Evolutionary conservation across 169 alveolate species (phyloP).

Genomic region (Haemoproteus tartakovskyi): DNA sequence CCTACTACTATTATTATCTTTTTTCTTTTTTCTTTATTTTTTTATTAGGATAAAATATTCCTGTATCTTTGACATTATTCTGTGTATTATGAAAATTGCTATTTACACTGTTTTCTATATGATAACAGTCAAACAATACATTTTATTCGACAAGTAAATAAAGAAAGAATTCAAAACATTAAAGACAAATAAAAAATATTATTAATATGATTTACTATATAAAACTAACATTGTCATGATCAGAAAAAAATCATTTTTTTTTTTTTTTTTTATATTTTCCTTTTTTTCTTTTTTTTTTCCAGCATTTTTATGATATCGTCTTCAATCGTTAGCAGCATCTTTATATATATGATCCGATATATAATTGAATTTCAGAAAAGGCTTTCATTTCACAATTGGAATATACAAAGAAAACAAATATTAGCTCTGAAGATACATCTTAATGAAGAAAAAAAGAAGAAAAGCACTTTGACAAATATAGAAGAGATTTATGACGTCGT

Average conservation of each 20-base stretch:
- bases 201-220: not conserved
- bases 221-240: not conserved
- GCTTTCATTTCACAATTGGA: constrained; percentile 58
- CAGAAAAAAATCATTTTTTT: not conserved
- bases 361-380: constrained; percentile 62
- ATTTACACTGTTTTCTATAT: constrained; percentile 44
- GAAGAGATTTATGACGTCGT: constrained; percentile 46
- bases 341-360: constrained; percentile 41
- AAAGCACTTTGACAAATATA: constrained; percentile 33
- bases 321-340: constrained; percentile 41
- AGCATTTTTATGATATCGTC: constrained; percentile 64
- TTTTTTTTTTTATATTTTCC: not conserved
- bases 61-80: constrained; percentile 23
- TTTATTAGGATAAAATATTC: constrained; percentile 43
- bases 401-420: constrained; percentile 58
- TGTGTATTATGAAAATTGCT: constrained; percentile 40
- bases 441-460: constrained; percentile 39
- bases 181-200: not conserved
- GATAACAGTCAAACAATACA: constrained; percentile 47
- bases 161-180: not conserved
- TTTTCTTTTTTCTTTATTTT: not conserved
- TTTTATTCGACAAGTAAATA: constrained; percentile 58
- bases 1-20: not conserved
- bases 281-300: not conserved
- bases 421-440: constrained; percentile 15